Percentiles rank a stretch among this genome's conserved stretches.
Evolutionary conservation across 176 grass and related monocot species (phyloP).

Genomic region (Poa pratensis): DNA sequence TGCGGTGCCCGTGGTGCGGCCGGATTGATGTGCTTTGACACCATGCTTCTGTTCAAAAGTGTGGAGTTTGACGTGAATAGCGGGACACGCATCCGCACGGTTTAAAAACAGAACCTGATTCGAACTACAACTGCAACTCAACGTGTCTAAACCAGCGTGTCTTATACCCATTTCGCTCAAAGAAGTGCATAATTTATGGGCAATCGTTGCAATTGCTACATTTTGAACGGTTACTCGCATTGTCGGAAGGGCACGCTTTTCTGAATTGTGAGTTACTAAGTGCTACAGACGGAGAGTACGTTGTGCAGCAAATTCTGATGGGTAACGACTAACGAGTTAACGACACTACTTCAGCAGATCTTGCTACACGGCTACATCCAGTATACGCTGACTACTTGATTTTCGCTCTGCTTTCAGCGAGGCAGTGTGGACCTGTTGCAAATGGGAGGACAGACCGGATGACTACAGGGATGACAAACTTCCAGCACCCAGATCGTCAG

Average conservation of each 20-base stretch:
- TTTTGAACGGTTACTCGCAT: background rate
- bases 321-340: constrained; percentile 4
- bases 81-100: constrained; percentile 42
- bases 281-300: background rate
- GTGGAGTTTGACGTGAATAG: constrained; percentile 42
- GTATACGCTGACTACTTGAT: constrained; percentile 50
- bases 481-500: constrained; percentile 25
- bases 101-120: background rate
- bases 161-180: background rate
- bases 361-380: constrained; percentile 37
- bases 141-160: background rate
- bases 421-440: constrained; percentile 58
- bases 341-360: constrained; percentile 39
- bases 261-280: background rate
- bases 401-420: constrained; percentile 47
- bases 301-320: constrained; percentile 12
- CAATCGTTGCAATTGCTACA: background rate
- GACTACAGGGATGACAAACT: constrained; percentile 54
- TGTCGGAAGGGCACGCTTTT: background rate
- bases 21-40: constrained; percentile 23
- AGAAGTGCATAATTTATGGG: background rate
- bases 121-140: background rate
- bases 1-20: too few species aligned
- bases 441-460: constrained; percentile 53
- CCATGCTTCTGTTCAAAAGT: constrained; percentile 21